Evolutionary conservation across 1,284 basidiomycete genomes (phyloP).

Genomic region (Trichosporon asahii): DNA sequence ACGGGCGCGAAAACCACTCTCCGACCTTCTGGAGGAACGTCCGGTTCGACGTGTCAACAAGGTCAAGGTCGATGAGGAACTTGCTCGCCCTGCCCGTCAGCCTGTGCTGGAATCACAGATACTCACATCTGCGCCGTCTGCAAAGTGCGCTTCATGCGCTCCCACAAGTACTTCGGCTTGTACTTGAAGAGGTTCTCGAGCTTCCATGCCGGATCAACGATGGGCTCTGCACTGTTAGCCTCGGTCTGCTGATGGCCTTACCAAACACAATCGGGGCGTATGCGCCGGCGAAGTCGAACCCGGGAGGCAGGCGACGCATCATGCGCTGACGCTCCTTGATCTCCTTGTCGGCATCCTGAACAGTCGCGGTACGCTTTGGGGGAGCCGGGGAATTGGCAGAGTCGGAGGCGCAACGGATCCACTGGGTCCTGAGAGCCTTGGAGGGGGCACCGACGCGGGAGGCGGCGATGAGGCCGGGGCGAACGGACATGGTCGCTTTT

Average conservation of each 20-base stretch:
- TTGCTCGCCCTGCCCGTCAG: not conserved
- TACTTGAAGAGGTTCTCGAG: not conserved
- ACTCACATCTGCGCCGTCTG: not conserved
- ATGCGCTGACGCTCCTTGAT: conserved; percentile 14
- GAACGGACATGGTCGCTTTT: conserved; percentile 17
- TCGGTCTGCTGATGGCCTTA: not conserved
- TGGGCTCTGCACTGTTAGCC: conserved; percentile 17
- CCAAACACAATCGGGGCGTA: conserved; percentile 13
- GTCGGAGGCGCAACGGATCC: not conserved
- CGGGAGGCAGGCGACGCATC: conserved; percentile 12
- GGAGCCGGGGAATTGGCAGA: not conserved
- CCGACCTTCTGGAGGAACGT: not conserved
- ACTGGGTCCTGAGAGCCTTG: not conserved
- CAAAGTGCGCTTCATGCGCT: not conserved
- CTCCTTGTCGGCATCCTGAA: conserved; percentile 19
- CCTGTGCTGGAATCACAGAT: no score
- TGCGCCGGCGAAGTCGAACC: conserved; percentile 9
- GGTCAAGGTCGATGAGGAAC: not conserved
- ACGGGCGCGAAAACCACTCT: not conserved
- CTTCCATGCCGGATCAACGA: conserved; percentile 13
- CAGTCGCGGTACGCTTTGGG: not conserved
- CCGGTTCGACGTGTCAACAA: not conserved
- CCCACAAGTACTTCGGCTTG: not conserved
- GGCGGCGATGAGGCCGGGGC: conserved; percentile 21
- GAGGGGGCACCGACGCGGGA: conserved; percentile 11